Evolutionary conservation across 2,329 filamentous ascomycete species (phyloP).

Genomic region (Bipolaris oryzae): DNA sequence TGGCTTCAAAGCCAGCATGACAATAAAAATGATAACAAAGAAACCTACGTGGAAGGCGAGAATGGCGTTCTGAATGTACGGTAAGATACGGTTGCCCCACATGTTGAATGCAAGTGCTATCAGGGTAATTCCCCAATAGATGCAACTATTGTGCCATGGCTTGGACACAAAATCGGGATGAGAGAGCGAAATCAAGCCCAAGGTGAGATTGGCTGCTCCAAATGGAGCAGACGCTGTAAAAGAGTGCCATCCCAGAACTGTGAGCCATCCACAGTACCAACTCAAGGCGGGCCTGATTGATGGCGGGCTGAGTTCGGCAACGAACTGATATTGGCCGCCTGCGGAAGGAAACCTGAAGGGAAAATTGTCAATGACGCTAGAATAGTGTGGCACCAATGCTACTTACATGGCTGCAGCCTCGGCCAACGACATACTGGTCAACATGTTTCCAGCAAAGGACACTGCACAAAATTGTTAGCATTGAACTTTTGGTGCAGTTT

Average conservation of each 20-base stretch:
- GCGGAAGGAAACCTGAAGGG: constrained; percentile 10
- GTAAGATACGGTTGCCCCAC: constrained; percentile 49
- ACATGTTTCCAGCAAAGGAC: constrained; percentile 6
- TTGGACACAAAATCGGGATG: constrained; percentile 43
- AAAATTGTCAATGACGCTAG: background rate
- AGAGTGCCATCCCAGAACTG: constrained; percentile 50
- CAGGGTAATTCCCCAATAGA: constrained; percentile 47
- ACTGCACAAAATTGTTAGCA: background rate
- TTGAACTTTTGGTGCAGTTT: background rate
- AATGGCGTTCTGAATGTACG: constrained; percentile 24
- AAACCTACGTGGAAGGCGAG: constrained; percentile 55
- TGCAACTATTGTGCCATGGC: constrained; percentile 53
- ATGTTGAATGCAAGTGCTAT: constrained; percentile 54
- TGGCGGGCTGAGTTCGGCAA: constrained; percentile 7
- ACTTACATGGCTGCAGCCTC: constrained; percentile 13
- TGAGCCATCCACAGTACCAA: constrained; percentile 8
- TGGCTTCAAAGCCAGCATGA: constrained; percentile 51
- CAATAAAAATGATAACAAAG: constrained; percentile 55
- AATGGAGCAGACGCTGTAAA: constrained; percentile 30
- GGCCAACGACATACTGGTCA: constrained; percentile 7
- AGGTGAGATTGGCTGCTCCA: constrained; percentile 26
- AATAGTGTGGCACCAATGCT: background rate
- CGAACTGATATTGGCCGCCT: constrained; percentile 15
- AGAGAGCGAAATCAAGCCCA: constrained; percentile 42
- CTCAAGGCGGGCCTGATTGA: constrained; percentile 1